Evolutionary conservation across 1,284 basidiomycete species (phyloP).

Genomic region (Naganishia cerealis): DNA sequence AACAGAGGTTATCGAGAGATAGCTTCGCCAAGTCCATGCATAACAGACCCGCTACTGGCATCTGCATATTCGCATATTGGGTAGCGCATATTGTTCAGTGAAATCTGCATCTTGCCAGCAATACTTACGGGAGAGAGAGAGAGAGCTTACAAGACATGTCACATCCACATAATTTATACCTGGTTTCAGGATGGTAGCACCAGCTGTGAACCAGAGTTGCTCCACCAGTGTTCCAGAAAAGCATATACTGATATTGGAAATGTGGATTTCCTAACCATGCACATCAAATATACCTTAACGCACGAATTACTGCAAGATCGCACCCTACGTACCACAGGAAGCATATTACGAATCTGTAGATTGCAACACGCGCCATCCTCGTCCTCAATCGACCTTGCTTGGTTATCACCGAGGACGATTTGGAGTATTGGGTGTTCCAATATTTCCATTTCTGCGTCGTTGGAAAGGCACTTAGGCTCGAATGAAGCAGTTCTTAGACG

Average conservation of each 20-base stretch:
- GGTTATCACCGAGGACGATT: conserved; percentile 35
- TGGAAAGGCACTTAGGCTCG: not conserved
- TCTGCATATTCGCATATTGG: conserved; percentile 18
- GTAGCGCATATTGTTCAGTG: not conserved
- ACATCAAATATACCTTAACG: no score
- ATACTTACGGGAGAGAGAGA: no score
- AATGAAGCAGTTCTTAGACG: not conserved
- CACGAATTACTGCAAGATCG: not conserved
- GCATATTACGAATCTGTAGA: conserved; percentile 41
- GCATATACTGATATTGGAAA: conserved; percentile 38
- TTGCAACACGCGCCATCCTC: conserved; percentile 40
- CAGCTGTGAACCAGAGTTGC: conserved; percentile 41
- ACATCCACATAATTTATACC: conserved; percentile 43
- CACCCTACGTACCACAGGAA: conserved; percentile 40
- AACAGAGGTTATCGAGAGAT: conserved; percentile 6
- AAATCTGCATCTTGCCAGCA: not conserved
- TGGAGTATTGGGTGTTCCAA: conserved; percentile 43
- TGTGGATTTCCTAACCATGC: not conserved
- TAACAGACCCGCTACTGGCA: conserved; percentile 36
- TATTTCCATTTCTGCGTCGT: conserved; percentile 27
- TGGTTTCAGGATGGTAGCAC: conserved; percentile 36
- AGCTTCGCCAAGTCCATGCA: conserved; percentile 18
- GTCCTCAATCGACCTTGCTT: conserved; percentile 35
- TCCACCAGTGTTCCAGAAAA: conserved; percentile 41
- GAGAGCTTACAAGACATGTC: conserved; percentile 43